Evolutionary conservation across 192 early-diverging fungal species (phyloP).

Genomic region (Pilobolus umbonatus): DNA sequence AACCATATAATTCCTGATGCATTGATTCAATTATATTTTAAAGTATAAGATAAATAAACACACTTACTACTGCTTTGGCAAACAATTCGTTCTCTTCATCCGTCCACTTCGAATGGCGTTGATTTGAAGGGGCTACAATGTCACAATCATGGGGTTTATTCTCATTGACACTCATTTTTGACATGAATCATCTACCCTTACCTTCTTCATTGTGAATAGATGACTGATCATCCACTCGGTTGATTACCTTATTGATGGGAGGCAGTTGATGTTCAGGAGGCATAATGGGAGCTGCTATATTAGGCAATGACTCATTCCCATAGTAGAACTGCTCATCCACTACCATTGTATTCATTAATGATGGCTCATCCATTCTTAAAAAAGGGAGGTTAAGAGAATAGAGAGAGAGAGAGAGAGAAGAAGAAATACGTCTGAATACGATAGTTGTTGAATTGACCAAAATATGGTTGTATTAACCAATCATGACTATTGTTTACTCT

Average conservation of each 20-base stretch:
- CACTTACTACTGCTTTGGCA: conserved; percentile 42
- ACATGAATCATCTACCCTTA: neutral
- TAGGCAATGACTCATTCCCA: conserved; percentile 17
- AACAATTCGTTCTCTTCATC: conserved; percentile 48
- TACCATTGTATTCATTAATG: conserved; percentile 55
- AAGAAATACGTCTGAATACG: too few relatives aligned
- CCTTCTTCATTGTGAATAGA: too few relatives aligned
- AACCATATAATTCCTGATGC: conserved; percentile 39
- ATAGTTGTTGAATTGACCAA: too few relatives aligned
- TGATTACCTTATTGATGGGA: too few relatives aligned
- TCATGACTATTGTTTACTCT: neutral
- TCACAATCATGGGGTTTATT: neutral
- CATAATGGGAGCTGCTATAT: neutral
- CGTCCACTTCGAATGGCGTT: conserved; percentile 59
- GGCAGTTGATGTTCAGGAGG: too few relatives aligned
- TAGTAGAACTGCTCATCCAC: conserved; percentile 57
- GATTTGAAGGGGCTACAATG: conserved; percentile 26
- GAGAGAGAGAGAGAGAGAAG: neutral
- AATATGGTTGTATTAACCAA: too few relatives aligned
- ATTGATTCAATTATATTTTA: neutral
- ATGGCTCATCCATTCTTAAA: conserved; percentile 49
- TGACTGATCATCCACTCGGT: too few relatives aligned
- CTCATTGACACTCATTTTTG: neutral
- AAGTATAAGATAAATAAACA: neutral
- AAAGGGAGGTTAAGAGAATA: neutral